Base-by-base conservation (phyloP, 2,329 filamentous ascomycete species). In the Cercospora sp. region DNA sequence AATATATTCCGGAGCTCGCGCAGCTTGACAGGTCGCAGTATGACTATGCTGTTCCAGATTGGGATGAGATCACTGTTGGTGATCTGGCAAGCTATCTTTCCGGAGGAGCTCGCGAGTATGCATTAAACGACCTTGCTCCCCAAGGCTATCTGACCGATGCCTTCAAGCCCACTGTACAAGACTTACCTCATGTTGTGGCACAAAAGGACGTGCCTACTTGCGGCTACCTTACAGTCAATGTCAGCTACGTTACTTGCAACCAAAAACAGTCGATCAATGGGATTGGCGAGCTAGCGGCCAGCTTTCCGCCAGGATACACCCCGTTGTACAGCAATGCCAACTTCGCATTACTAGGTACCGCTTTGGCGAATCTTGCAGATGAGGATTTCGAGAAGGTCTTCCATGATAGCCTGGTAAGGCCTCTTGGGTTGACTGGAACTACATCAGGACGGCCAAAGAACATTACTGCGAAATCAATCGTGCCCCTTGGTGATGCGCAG, bases 21-120 rank as follows among this genome's bases (percentile, higher is more conserved):
- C 48, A 64, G 10, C 71, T 72, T 80, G 57, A 68, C 2, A 69
- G 72, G 80, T 51, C 59, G 3, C 72, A 53, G 45, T 62, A 73
- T 6, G 76, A 80, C 3, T 73, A 82, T 7, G 73, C 75, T 26
- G 74, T 77, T 1, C 74, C 83, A 2, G 74, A 80, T 51, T 86
- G 84, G 84, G 79, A 84, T 40, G 80, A 83, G 9, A 75, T 86
- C 33, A 86, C 83, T 0, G 74, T 85, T 5, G 79, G 78, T 4
- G 78, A 82, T 20, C 73, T 86, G 8, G 81, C 82, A 1, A 80
- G 78, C 2, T 84, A 86, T 51, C n/a, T n/a, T n/a, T n/a, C n/a
- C n/a, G n/a, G n/a, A n/a, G n/a, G n/a, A n/a, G n/a, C n/a, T n/a
- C n/a, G n/a, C n/a, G n/a, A n/a, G n/a, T n/a, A n/a, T n/a, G n/a